Conservation (phyloP, 208 protist genomes). For the Angomonas ambiguus region DNA sequence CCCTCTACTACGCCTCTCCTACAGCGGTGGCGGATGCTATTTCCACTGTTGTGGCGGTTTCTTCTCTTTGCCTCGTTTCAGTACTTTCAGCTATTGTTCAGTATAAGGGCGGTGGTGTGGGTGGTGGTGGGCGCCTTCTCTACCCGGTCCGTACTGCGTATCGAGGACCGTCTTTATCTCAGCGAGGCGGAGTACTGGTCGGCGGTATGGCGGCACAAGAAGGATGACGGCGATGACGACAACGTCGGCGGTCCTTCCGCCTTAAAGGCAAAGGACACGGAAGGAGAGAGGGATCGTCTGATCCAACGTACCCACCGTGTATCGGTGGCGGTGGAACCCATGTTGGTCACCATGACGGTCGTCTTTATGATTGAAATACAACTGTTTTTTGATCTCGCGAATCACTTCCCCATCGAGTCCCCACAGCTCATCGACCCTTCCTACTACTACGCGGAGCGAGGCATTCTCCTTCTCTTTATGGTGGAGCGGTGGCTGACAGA, state of each 20-base stretch:
- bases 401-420: neutral
- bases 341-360: neutral
- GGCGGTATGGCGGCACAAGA: neutral
- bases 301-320: neutral
- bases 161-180: neutral
- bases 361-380: conserved; percentile 7
- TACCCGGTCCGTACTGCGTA: neutral
- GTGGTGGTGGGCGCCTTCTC: neutral
- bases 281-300: neutral
- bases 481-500: neutral
- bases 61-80: neutral
- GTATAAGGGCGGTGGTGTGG: neutral
- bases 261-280: neutral
- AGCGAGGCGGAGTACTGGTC: neutral
- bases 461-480: neutral
- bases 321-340: neutral
- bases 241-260: neutral
- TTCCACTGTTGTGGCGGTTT: no score
- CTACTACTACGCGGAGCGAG: neutral
- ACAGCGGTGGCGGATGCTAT: neutral
- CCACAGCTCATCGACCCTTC: neutral
- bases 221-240: neutral
- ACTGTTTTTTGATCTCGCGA: neutral
- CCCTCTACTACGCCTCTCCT: neutral
- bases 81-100: neutral